Percentiles rank a stretch among this genome's conserved stretches.
Conservation (phyloP, 352 stramenopile species). For the Phytophthora ohioensis region DNA sequence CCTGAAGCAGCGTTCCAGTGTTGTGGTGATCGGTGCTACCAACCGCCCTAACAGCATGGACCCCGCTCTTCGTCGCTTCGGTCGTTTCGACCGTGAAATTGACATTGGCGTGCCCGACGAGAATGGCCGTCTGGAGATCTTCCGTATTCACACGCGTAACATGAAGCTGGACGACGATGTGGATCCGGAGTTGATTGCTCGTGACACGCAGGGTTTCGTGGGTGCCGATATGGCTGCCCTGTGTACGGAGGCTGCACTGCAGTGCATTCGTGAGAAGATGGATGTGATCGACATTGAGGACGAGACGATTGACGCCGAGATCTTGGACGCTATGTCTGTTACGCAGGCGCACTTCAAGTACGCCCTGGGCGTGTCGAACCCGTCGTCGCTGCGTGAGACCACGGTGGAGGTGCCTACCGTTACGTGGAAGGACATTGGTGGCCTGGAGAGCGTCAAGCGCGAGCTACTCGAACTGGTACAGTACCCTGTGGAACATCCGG, state of each 20-base stretch:
- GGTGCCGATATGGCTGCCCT: constrained; percentile 99
- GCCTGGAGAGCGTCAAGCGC: constrained; percentile 98
- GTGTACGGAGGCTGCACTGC: constrained; percentile 98
- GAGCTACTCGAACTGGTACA: constrained; percentile 99
- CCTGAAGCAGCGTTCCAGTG: constrained; percentile 90
- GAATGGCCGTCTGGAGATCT: constrained; percentile 98
- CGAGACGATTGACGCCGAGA: constrained; percentile 99
- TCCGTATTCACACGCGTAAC: constrained; percentile 99
- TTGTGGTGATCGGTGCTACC: constrained; percentile 99
- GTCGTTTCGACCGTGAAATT: constrained; percentile 99
- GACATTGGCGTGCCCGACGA: constrained; percentile 99
- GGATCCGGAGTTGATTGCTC: constrained; percentile 97
- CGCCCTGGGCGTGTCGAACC: constrained; percentile 97
- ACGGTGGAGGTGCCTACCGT: constrained; percentile 99
- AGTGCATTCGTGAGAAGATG: constrained; percentile 99
- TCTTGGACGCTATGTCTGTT: constrained; percentile 98
- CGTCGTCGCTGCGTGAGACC: constrained; percentile 98
- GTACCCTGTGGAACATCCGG: constrained; percentile 99
- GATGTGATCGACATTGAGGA: constrained; percentile 99
- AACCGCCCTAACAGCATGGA: constrained; percentile 99
- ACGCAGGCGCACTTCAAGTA: constrained; percentile 99
- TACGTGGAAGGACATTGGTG: constrained; percentile 99
- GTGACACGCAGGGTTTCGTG: constrained; percentile 99
- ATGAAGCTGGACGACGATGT: constrained; percentile 99
- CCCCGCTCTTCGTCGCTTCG: constrained; percentile 97